Evolutionary conservation across 352 stramenopile species (phyloP).

Genomic region (Phytopythium chamaehyphon): DNA sequence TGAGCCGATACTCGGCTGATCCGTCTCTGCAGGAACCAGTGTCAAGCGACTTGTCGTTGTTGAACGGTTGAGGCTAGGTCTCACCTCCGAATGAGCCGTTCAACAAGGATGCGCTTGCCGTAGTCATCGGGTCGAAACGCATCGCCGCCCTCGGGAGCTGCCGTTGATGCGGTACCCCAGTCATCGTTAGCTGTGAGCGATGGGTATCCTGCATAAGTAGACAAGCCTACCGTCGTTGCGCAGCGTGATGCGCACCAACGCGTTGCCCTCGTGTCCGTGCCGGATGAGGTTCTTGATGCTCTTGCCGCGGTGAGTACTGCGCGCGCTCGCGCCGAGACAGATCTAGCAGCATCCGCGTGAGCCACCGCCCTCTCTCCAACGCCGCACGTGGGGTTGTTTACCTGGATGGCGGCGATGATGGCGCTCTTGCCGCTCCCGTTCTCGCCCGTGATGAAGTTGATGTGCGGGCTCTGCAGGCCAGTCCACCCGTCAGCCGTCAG

Average conservation of each 20-base stretch:
- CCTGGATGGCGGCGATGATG: constrained; percentile 96
- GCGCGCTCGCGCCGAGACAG: constrained; percentile 92
- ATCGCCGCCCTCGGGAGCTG: constrained; percentile 65
- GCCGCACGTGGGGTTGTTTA: too few species aligned
- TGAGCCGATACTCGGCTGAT: constrained; percentile 69
- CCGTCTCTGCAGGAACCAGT: constrained; percentile 32
- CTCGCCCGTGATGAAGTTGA: constrained; percentile 91
- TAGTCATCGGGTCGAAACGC: constrained; percentile 90
- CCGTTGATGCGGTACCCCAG: neutral
- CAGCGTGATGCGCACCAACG: constrained; percentile 92
- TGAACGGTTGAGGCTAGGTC: constrained; percentile 4
- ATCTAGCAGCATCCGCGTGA: constrained; percentile 70
- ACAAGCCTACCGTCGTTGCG: constrained; percentile 70
- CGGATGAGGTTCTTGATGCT: constrained; percentile 96
- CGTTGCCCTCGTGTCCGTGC: constrained; percentile 82
- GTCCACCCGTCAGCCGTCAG: neutral
- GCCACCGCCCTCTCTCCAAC: too few species aligned
- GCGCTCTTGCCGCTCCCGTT: constrained; percentile 96
- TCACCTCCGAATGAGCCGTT: constrained; percentile 83
- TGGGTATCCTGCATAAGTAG: neutral
- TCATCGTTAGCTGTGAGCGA: neutral
- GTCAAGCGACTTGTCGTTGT: too few species aligned
- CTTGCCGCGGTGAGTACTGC: constrained; percentile 91
- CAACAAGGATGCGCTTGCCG: constrained; percentile 92
- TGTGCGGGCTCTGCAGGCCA: constrained; percentile 41